Conservation (phyloP, 331 rosid genomes). For the Malus hybrid region DNA sequence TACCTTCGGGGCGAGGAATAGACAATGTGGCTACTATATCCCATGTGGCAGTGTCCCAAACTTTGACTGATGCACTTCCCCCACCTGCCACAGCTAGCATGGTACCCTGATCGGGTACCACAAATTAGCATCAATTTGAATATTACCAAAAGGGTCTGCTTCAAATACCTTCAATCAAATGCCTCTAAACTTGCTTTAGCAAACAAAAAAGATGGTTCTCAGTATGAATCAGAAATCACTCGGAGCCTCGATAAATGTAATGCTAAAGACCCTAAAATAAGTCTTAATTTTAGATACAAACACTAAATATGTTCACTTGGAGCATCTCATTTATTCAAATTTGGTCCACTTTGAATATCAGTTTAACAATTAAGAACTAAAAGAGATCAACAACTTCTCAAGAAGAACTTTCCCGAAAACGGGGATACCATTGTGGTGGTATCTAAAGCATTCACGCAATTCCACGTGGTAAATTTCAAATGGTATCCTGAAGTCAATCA, state of each 20-base stretch:
- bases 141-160: not conserved
- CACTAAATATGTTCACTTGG: no score
- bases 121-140: not conserved
- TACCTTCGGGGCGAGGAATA: slow-evolving; percentile 84
- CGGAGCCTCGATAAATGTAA: no score
- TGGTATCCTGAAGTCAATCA: not conserved
- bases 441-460: not conserved
- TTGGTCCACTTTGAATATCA: not conserved
- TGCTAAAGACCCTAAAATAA: no score
- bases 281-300: no score
- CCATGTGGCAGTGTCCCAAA: slow-evolving; percentile 96
- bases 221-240: no score
- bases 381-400: not conserved
- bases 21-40: slow-evolving; percentile 56
- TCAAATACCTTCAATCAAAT: not conserved
- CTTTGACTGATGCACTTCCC: slow-evolving; percentile 88
- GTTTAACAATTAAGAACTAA: not conserved
- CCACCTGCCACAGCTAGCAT: slow-evolving; percentile 98
- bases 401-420: not conserved
- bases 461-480: not conserved
- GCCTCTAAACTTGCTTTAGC: not conserved
- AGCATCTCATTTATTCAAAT: no score
- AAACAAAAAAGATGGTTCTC: not conserved
- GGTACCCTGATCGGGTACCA: slow-evolving; percentile 52
- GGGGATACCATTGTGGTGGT: not conserved